Percentiles rank a stretch among this genome's conserved stretches.
Evolutionary conservation across 306 rosid species (phyloP).

Genomic region (Rubus idaeus): DNA sequence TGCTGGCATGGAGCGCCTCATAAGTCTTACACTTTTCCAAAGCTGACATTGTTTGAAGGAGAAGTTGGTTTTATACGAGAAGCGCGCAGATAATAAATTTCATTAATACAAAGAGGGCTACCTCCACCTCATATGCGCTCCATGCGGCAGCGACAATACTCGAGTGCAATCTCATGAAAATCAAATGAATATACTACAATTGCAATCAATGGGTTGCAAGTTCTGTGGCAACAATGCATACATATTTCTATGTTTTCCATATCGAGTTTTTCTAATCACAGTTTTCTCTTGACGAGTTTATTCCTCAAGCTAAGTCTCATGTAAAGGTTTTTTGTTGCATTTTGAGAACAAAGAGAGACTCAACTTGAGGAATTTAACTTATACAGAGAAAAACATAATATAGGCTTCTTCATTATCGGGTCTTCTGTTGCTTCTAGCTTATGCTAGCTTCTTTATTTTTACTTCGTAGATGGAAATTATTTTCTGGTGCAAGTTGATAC

Average conservation of each 20-base stretch:
- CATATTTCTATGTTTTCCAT: constrained; percentile 48
- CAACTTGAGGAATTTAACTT: too few relatives aligned
- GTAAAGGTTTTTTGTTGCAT: too few relatives aligned
- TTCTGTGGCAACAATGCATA: constrained; percentile 40
- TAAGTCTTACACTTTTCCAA: constrained; percentile 47
- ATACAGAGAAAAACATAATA: too few relatives aligned
- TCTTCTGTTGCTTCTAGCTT: too few relatives aligned
- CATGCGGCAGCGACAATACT: constrained; percentile 49
- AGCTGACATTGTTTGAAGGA: constrained; percentile 40
- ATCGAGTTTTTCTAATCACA: constrained; percentile 20
- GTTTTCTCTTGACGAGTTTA: too few relatives aligned
- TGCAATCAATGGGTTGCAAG: constrained; percentile 53
- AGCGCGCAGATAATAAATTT: constrained; percentile 43
- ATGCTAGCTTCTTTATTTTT: too few relatives aligned
- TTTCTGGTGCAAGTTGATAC: too few relatives aligned
- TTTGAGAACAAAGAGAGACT: too few relatives aligned
- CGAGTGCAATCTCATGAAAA: constrained; percentile 57
- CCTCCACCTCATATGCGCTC: constrained; percentile 51
- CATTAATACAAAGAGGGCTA: constrained; percentile 42
- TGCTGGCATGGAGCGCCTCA: constrained; percentile 37
- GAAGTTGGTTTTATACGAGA: constrained; percentile 48
- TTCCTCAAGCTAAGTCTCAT: too few relatives aligned
- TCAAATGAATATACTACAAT: constrained; percentile 56
- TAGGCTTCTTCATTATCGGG: too few relatives aligned
- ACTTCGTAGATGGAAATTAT: too few relatives aligned